A percentile compares a stretch with the other conserved stretches of the same genome.
These are phyloP conservation scores for Magnolia sinica DNA, from an alignment of 164 flowering plant species.

Conservation along the genomic window DNA sequence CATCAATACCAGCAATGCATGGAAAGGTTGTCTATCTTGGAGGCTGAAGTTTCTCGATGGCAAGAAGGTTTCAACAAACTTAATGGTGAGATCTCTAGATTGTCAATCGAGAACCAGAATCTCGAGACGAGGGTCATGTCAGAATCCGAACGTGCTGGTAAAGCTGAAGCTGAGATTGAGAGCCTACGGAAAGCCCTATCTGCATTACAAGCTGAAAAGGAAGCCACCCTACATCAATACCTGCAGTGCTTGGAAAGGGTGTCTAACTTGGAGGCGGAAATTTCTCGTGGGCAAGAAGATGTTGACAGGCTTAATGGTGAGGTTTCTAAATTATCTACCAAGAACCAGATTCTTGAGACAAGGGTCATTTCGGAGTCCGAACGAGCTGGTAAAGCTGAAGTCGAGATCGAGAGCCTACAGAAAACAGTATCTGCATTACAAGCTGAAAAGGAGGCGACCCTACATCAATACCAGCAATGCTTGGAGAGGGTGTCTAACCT, in stretches of 20 bases:
- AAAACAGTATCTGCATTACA: conserved; percentile 40
- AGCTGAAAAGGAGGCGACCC: conserved; percentile 53
- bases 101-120: conserved; percentile 23
- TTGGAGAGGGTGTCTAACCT: conserved; percentile 49
- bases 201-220: conserved; percentile 53
- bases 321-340: conserved; percentile 26
- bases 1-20: conserved; percentile 50
- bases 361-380: conserved; percentile 30
- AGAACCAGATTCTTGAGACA: conserved; percentile 19
- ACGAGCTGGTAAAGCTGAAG: conserved; percentile 32
- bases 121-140: conserved; percentile 22
- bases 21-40: conserved; percentile 51
- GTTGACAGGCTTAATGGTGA: conserved; percentile 48
- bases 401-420: conserved; percentile 43
- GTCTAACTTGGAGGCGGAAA: conserved; percentile 52
- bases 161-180: conserved; percentile 43
- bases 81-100: conserved; percentile 24
- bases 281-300: conserved; percentile 47
- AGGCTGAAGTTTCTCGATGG: conserved; percentile 45
- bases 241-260: conserved; percentile 52
- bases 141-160: conserved; percentile 33
- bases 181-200: conserved; percentile 41
- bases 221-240: conserved; percentile 43
- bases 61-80: conserved; percentile 53
- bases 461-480: conserved; percentile 50